Base-by-base conservation (phyloP, 1,284 basidiomycete genomes). In the Ustilago loliicola region DNA sequence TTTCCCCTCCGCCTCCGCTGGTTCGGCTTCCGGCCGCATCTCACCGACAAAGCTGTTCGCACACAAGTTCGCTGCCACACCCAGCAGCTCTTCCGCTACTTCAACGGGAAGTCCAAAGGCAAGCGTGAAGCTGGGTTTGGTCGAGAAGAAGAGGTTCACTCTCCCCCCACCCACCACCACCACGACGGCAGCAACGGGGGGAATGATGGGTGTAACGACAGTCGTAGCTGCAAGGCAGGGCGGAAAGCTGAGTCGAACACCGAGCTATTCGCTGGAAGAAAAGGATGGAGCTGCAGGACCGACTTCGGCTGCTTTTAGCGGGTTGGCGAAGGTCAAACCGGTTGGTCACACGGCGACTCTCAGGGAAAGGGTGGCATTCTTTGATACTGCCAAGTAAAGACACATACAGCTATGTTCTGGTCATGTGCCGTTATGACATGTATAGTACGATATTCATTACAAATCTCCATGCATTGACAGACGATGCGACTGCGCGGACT, bases 291-390 rank as follows among this genome's bases (percentile, higher is more conserved):
- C 19, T 15, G 42, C 50, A n/a, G n/a, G n/a, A 9, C 52, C 65
- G 1, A 62, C 68, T 0, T 62, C 59, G 54, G 59, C 72, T 4
- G 76, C 72, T 3, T 69, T 75, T 45, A 58, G 63, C 17, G 70
- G 50, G 2, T 25, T 60, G 32, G 52, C 56, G 6, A 77, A 72
- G 25, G 53, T 60, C 23, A 70, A 57, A 21, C 58, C 79, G 11
- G 66, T 78, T 3, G 76, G 71, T 8, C 71, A 73, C 15, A 53
- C 45, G 17, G 72, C 72, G 2, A 77, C 70, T 23, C 42, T 82
- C 19, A 61, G 57, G 40, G 80, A 82, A 58, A 55, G 80, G 4
- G 79, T 80, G 10, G 80, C 80, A 23, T 82, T 82, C 59, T 82
- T 82, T 48, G 80, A 82, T 52, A 23, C 67, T 34, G 72, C 61